Percentiles rank a stretch among this genome's conserved stretches.
phyloP scores from a whole-genome alignment of 768 basidiomycete species.

The Rhodotorula taiwanensis region DNA sequence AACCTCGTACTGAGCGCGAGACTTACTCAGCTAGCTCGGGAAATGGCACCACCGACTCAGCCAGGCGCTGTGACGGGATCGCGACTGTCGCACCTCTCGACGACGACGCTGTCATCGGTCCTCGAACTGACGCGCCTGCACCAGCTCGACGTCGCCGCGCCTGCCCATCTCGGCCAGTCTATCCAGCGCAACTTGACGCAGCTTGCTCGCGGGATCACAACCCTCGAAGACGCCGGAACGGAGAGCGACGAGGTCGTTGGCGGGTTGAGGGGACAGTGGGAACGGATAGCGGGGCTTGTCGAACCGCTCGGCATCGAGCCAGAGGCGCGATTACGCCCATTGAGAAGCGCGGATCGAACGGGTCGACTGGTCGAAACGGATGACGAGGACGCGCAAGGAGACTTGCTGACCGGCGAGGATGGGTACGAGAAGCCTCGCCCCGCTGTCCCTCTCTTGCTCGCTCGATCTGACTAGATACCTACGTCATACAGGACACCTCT shows the following conservation, averaged over 20 bases:
- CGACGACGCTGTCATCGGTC: slow-evolving; percentile 24
- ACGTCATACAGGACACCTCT: too few relatives aligned
- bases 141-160: slow-evolving; percentile 12
- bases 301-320: slow-evolving; percentile 28
- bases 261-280: slow-evolving; percentile 35
- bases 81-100: slow-evolving; percentile 26
- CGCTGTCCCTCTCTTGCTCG: too few relatives aligned
- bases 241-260: slow-evolving; percentile 22
- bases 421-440: too few relatives aligned
- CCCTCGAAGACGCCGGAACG: slow-evolving; percentile 11
- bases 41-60: neutral
- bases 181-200: slow-evolving; percentile 18
- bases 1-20: too few relatives aligned
- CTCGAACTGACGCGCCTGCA: slow-evolving; percentile 32
- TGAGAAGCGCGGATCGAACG: slow-evolving; percentile 5
- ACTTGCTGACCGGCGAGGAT: slow-evolving; percentile 1
- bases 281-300: slow-evolving; percentile 29
- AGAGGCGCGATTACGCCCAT: neutral
- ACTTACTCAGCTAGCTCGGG: too few relatives aligned
- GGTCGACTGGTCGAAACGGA: slow-evolving; percentile 32
- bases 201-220: slow-evolving; percentile 22
- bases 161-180: slow-evolving; percentile 1
- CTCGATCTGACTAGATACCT: too few relatives aligned
- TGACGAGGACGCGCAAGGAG: slow-evolving; percentile 1
- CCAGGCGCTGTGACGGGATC: slow-evolving; percentile 2